These are phyloP conservation scores for Aechmea fasciata DNA, from an alignment of 176 grass and related monocot genomes.

Conservation along the genomic window DNA sequence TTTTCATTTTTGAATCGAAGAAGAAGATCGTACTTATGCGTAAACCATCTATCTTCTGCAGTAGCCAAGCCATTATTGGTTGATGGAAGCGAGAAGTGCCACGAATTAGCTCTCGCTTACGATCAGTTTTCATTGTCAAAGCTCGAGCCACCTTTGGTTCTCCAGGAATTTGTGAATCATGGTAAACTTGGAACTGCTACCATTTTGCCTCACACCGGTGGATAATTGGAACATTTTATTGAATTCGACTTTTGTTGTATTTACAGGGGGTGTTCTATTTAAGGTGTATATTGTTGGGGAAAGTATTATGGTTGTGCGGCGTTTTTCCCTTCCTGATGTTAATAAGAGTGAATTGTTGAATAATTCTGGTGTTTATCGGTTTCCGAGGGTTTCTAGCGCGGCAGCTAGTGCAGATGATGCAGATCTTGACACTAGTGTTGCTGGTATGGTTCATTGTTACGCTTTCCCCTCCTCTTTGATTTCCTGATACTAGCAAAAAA, in stretches of 20 bases:
- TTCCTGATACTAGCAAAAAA: background rate
- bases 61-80: constrained; percentile 84
- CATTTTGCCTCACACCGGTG: background rate
- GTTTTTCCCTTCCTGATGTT: constrained; percentile 85
- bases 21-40: background rate
- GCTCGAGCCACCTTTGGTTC: constrained; percentile 81
- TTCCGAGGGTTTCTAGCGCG: constrained; percentile 97
- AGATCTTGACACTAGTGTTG: constrained; percentile 65
- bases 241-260: constrained; percentile 11
- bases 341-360: constrained; percentile 46
- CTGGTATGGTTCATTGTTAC: constrained; percentile 39
- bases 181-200: constrained; percentile 30
- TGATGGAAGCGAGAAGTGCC: constrained; percentile 86
- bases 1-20: background rate
- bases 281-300: constrained; percentile 93
- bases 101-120: constrained; percentile 77
- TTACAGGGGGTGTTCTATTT: constrained; percentile 75
- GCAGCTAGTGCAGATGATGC: constrained; percentile 68
- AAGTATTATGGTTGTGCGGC: constrained; percentile 56
- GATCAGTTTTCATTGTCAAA: constrained; percentile 55
- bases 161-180: constrained; percentile 96
- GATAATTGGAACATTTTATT: constrained; percentile 8
- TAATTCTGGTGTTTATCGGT: constrained; percentile 57
- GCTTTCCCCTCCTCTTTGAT: background rate
- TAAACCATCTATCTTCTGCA: constrained; percentile 21